These are phyloP conservation scores for Parastagonospora avenae DNA, from an alignment of 2,329 filamentous ascomycete species.

Conservation along the genomic window DNA sequence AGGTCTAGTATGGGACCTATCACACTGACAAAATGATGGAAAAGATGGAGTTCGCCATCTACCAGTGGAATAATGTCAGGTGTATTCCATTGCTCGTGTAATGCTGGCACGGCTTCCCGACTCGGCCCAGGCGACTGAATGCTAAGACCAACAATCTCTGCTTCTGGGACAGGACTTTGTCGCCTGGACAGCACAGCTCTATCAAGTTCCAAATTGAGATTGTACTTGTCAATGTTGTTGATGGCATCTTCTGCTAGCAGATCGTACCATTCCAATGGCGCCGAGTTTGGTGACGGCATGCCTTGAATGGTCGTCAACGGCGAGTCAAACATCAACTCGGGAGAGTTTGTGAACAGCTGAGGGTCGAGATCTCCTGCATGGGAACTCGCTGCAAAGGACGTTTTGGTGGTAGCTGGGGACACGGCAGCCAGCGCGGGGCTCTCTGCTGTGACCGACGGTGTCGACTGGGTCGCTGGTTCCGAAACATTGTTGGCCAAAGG, in stretches of 20 bases:
- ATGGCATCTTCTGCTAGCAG: slow-evolving; percentile 53
- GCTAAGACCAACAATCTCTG: slow-evolving; percentile 18
- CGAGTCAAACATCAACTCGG: slow-evolving; percentile 41
- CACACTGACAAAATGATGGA: slow-evolving; percentile 47
- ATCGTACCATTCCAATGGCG: slow-evolving; percentile 57
- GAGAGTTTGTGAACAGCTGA: slow-evolving; percentile 28
- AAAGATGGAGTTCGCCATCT: slow-evolving; percentile 46
- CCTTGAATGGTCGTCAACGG: slow-evolving; percentile 38
- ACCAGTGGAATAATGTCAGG: slow-evolving; percentile 31
- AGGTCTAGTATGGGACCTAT: slow-evolving; percentile 51
- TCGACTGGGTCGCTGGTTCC: slow-evolving; percentile 13
- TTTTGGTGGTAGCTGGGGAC: slow-evolving; percentile 24
- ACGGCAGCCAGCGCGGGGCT: slow-evolving; percentile 4
- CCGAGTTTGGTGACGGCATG: slow-evolving; percentile 49
- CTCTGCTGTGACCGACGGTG: slow-evolving; percentile 19
- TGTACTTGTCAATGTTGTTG: slow-evolving; percentile 42
- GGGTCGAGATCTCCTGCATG: slow-evolving; percentile 27
- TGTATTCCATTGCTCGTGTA: slow-evolving; percentile 34
- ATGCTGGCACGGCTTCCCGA: slow-evolving; percentile 5
- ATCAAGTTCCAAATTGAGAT: slow-evolving; percentile 39
- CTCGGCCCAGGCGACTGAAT: slow-evolving; percentile 10
- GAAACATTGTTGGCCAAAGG: slow-evolving; percentile 13
- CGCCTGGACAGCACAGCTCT: slow-evolving; percentile 28
- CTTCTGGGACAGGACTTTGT: slow-evolving; percentile 29
- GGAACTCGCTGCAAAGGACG: no score